Evolutionary conservation across 1,284 basidiomycete genomes (phyloP), one percentile per base, ranked within the genome.

Genomic region (Leccinum ponderosum): DNA sequence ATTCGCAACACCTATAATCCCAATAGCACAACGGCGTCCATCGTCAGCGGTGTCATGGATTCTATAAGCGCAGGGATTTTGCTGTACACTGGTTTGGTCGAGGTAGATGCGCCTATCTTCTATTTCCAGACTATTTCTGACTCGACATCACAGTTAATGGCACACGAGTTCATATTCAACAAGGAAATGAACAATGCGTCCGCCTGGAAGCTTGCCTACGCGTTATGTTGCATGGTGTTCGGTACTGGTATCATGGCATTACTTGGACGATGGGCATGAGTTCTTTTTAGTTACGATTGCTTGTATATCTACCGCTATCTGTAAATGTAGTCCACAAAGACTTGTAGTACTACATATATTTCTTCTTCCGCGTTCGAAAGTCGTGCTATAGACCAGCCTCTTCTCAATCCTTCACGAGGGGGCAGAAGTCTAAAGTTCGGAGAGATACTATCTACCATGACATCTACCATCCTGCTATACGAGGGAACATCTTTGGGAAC

Each of bases 161-260:
- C 94, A 0, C 95, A 97, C 73, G 95, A 97, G 70, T 95, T 98
- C 76, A 73, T 97, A 55, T 94, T 97, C 76, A 94, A 87, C 79
- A 85, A 87, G 60, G 83, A 90, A 58, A 94, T 95, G 89, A 86
- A 89, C 73, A 81, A 83, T 56, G 85, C 83, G 20, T 86, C 86
- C 20, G 85, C 84, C 59, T 68, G 73, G 29, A 87, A 86, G 73
- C 75, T 96, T 33, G 76, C 80, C 2, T 95, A 90, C 67, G 87
- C 91, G 17, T 69, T 94, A 62, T 74, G 77, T 27, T 91, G 87
- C 70, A 94, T 96, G 89, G 69, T 88, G 17, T 67, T 88, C 12
- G 94, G 94, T 17, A 88, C 87, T 47, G 93, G 81, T 1, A 61
- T 95, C 22, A 97, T 96, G 94, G 85, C 93, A 1, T 80, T 96